phyloP scores from a whole-genome alignment of 2,329 filamentous ascomycete genomes.

The Ceratocystis diversiconidia region DNA sequence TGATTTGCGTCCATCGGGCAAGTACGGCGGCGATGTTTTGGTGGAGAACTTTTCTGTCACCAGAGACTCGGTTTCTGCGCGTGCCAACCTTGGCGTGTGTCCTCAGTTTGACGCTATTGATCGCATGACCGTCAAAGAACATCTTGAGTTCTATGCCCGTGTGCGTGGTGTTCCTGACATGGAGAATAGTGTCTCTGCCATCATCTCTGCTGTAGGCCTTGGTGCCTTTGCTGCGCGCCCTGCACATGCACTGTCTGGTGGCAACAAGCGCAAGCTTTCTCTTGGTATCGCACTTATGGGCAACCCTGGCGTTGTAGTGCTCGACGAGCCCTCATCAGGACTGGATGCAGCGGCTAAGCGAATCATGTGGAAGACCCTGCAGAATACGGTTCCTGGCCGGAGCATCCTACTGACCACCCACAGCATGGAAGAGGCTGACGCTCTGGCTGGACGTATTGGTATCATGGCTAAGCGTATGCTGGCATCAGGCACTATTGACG shows the following conservation, averaged over 20 bases:
- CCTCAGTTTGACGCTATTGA: slow-evolving; percentile 83
- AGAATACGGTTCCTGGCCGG: slow-evolving; percentile 58
- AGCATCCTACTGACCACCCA: slow-evolving; percentile 82
- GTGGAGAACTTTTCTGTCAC: slow-evolving; percentile 66
- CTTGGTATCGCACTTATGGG: slow-evolving; percentile 86
- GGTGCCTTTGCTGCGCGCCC: slow-evolving; percentile 56
- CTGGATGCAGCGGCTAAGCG: slow-evolving; percentile 85
- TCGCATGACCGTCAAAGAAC: slow-evolving; percentile 76
- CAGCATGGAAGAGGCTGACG: slow-evolving; percentile 90
- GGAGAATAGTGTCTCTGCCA: slow-evolving; percentile 60
- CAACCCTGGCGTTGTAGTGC: slow-evolving; percentile 71
- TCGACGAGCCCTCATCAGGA: slow-evolving; percentile 79
- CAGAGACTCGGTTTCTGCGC: slow-evolving; percentile 55
- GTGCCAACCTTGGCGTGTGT: slow-evolving; percentile 74
- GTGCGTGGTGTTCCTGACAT: slow-evolving; percentile 65
- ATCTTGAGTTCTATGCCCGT: slow-evolving; percentile 75
- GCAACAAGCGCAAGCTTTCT: slow-evolving; percentile 85
- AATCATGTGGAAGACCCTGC: slow-evolving; percentile 81
- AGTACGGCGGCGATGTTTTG: slow-evolving; percentile 60
- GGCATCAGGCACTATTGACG: slow-evolving; percentile 61
- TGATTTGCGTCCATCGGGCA: slow-evolving; percentile 65
- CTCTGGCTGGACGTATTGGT: slow-evolving; percentile 66
- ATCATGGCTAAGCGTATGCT: slow-evolving; percentile 81
- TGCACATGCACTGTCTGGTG: slow-evolving; percentile 68
- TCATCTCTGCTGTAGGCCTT: slow-evolving; percentile 71